Evolutionary conservation across 352 stramenopile species (phyloP).

Genomic region (Pythium folliculosum): DNA sequence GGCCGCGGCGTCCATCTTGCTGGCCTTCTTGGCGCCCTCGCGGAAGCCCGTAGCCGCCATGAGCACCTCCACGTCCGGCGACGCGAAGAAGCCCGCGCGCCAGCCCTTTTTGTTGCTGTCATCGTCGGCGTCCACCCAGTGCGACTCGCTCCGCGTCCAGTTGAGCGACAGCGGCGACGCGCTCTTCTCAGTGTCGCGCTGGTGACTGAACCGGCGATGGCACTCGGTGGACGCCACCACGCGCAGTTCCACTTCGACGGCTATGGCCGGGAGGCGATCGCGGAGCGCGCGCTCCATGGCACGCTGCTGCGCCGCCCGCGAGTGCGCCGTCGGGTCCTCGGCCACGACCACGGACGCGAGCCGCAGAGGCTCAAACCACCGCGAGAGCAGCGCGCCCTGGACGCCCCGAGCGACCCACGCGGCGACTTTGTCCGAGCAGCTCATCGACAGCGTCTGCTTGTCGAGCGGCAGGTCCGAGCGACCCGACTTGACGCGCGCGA

Average conservation of each 20-base stretch:
- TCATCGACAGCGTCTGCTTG: constrained; percentile 91
- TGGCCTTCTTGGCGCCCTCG: constrained; percentile 71
- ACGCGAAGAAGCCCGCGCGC: constrained; percentile 38
- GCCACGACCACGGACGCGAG: constrained; percentile 54
- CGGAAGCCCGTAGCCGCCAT: constrained; percentile 62
- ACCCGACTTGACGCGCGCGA: constrained; percentile 90
- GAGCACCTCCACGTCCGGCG: constrained; percentile 52
- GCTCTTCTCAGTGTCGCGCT: constrained; percentile 12
- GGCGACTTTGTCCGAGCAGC: constrained; percentile 93
- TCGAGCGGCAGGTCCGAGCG: constrained; percentile 87
- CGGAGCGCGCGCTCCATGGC: constrained; percentile 54
- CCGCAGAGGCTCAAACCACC: constrained; percentile 63
- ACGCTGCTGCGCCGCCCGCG: constrained; percentile 37
- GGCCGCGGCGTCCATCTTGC: constrained; percentile 43
- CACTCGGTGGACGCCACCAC: neutral
- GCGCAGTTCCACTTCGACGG: neutral
- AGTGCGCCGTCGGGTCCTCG: constrained; percentile 40
- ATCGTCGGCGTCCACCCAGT: constrained; percentile 31
- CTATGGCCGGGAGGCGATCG: constrained; percentile 24
- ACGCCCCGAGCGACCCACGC: constrained; percentile 85
- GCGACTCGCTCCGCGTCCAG: constrained; percentile 47
- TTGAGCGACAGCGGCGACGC: constrained; percentile 59
- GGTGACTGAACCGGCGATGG: constrained; percentile 17
- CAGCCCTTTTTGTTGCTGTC: constrained; percentile 10
- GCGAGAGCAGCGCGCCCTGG: constrained; percentile 73